These are phyloP conservation scores for Dothideomycetes sp. DNA, from an alignment of 2,329 filamentous ascomycete genomes.

Conservation along the genomic window DNA sequence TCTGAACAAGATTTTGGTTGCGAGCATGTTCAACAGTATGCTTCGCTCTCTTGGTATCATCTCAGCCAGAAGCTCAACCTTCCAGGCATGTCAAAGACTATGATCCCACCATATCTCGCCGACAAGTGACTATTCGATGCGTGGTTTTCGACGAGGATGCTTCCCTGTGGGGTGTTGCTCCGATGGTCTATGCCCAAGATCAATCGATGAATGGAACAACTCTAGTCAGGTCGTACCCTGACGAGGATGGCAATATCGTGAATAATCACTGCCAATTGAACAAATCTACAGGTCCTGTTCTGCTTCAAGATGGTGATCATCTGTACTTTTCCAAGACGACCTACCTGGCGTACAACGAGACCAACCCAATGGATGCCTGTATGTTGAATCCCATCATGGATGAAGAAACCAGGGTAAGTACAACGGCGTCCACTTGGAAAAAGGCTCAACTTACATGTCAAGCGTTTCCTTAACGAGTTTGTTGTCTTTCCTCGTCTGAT, in stretches of 20 bases:
- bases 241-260: slow-evolving; percentile 5
- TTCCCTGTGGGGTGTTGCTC: slow-evolving; percentile 26
- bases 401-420: slow-evolving; percentile 14
- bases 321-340: slow-evolving; percentile 27
- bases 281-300: slow-evolving; percentile 27
- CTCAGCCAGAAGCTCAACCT: neutral
- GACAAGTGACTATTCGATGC: slow-evolving; percentile 39
- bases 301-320: slow-evolving; percentile 37
- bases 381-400: slow-evolving; percentile 5
- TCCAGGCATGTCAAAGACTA: slow-evolving; percentile 17
- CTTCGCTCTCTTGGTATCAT: neutral
- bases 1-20: slow-evolving; percentile 22
- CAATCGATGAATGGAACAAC: slow-evolving; percentile 36
- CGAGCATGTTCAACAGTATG: slow-evolving; percentile 17
- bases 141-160: slow-evolving; percentile 35
- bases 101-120: slow-evolving; percentile 34
- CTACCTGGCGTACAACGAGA: slow-evolving; percentile 5
- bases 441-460: neutral
- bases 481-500: slow-evolving; percentile 42
- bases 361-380: neutral
- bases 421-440: too few species aligned
- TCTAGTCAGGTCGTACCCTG: slow-evolving; percentile 25
- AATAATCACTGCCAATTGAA: slow-evolving; percentile 16
- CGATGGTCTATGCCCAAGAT: slow-evolving; percentile 40
- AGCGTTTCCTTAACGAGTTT: slow-evolving; percentile 41